Conservation (phyloP, 2,329 filamentous ascomycete species). For the Beauveria sp. region DNA sequence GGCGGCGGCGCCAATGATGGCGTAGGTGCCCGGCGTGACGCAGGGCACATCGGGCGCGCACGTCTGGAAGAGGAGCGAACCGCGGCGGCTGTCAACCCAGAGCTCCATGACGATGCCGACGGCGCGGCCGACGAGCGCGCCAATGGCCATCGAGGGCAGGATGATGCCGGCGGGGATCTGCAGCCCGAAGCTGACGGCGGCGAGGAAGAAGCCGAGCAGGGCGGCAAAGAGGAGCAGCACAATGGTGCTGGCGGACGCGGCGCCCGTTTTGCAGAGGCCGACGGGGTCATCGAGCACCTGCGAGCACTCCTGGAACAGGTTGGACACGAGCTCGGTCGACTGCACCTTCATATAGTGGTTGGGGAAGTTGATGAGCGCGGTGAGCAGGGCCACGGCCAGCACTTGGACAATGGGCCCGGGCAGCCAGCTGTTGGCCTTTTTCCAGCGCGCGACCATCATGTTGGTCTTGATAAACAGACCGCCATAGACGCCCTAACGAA, state of each 20-base stretch:
- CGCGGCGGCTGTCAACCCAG: constrained; percentile 71
- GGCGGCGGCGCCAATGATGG: constrained; percentile 90
- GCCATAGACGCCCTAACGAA: constrained; percentile 69
- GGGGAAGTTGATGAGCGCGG: constrained; percentile 86
- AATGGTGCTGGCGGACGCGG: constrained; percentile 74
- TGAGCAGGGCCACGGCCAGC: constrained; percentile 67
- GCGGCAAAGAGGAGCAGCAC: constrained; percentile 76
- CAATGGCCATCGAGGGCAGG: constrained; percentile 91
- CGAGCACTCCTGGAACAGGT: constrained; percentile 85
- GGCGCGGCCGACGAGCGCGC: constrained; percentile 81
- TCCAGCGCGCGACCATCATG: constrained; percentile 77
- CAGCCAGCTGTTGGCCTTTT: constrained; percentile 57
- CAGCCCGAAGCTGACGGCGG: constrained; percentile 84
- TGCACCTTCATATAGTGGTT: constrained; percentile 96
- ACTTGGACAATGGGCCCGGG: constrained; percentile 75
- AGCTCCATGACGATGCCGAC: constrained; percentile 86
- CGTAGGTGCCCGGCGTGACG: constrained; percentile 90
- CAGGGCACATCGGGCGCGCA: constrained; percentile 84
- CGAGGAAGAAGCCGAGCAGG: constrained; percentile 74
- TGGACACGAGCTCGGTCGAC: constrained; percentile 82
- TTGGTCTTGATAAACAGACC: constrained; percentile 93
- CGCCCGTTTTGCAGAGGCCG: constrained; percentile 81
- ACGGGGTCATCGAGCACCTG: constrained; percentile 77
- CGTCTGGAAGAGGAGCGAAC: constrained; percentile 67
- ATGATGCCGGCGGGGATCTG: constrained; percentile 95